These are phyloP conservation scores for Venturia pyrina DNA, from an alignment of 2,329 filamentous ascomycete genomes.

Conservation along the genomic window DNA sequence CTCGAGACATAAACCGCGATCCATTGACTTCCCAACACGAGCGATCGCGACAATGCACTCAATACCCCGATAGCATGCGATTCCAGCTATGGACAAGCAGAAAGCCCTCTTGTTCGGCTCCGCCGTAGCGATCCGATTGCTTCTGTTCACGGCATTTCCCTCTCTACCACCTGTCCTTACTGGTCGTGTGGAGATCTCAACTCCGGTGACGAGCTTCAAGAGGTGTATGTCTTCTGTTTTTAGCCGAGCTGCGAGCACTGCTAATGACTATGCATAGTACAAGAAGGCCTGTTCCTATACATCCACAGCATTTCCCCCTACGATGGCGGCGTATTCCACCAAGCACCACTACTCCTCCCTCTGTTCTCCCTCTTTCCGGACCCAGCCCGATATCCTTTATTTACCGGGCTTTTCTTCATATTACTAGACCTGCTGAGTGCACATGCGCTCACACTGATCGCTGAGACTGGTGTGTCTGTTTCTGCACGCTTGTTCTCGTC, in stretches of 20 bases:
- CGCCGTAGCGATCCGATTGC: conserved; percentile 67
- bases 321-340: conserved; percentile 76
- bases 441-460: conserved; percentile 66
- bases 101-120: conserved; percentile 61
- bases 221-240: conserved; percentile 52
- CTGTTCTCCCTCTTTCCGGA: conserved; percentile 83
- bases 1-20: not conserved
- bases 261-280: conserved; percentile 48
- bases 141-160: conserved; percentile 74
- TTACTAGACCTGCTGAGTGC: conserved; percentile 74
- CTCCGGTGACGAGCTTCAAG: conserved; percentile 96
- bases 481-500: conserved; percentile 71
- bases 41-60: too few relatives aligned
- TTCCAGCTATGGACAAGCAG: conserved; percentile 38
- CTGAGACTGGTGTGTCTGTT: conserved; percentile 68
- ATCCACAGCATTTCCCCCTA: conserved; percentile 95
- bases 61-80: not conserved
- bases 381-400: conserved; percentile 54
- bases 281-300: conserved; percentile 94
- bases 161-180: conserved; percentile 75
- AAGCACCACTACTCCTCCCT: conserved; percentile 79
- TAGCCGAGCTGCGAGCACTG: not conserved
- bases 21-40: not conserved
- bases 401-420: conserved; percentile 73
- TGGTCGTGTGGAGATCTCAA: conserved; percentile 90